Conservation (phyloP, 2,329 filamentous ascomycete species). For the Pyricularia pennisetigena region DNA sequence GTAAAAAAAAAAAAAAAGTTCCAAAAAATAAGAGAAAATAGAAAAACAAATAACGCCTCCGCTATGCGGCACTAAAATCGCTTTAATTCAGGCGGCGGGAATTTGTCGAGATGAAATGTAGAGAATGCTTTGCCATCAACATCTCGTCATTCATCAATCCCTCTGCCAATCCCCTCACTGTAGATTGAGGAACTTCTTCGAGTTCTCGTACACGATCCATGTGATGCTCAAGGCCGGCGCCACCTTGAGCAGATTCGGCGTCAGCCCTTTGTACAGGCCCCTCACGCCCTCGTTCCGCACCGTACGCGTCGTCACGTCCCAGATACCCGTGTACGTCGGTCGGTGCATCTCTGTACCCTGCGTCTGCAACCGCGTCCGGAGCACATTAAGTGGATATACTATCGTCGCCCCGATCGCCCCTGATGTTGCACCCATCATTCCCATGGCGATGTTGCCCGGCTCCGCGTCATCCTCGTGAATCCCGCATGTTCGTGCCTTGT, state of each 20-base stretch:
- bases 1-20: neutral
- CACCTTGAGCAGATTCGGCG: conserved; percentile 92
- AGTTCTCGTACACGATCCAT: conserved; percentile 87
- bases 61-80: neutral
- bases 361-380: conserved; percentile 84
- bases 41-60: neutral
- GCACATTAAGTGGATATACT: conserved; percentile 90
- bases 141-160: neutral
- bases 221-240: conserved; percentile 93
- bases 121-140: neutral
- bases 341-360: conserved; percentile 91
- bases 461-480: conserved; percentile 77
- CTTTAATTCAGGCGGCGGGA: neutral
- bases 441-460: conserved; percentile 74
- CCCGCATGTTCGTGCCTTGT: conserved; percentile 58
- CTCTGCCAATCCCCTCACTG: conserved; percentile 21
- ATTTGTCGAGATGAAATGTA: neutral
- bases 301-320: conserved; percentile 80
- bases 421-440: conserved; percentile 80
- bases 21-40: neutral
- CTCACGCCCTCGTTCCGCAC: conserved; percentile 71
- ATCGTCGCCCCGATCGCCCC: conserved; percentile 88
- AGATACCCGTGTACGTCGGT: conserved; percentile 80
- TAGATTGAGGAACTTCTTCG: conserved; percentile 60
- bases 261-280: conserved; percentile 89